These are phyloP conservation scores for Pythium dissimile DNA, from an alignment of 352 stramenopile species.

Conservation along the genomic window DNA sequence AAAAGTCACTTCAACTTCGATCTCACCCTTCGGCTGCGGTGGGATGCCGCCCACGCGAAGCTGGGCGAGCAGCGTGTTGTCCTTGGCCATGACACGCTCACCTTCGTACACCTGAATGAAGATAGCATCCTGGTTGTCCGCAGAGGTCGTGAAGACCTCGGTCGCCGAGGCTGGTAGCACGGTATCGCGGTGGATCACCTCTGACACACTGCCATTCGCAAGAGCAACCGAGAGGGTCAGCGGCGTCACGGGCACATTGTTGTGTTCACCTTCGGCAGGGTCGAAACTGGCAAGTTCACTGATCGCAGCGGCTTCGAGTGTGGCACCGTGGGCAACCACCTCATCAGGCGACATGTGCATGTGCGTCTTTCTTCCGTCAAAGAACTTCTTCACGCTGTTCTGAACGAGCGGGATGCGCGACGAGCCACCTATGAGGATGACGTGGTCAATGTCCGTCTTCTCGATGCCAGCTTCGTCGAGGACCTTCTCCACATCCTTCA, in stretches of 20 bases:
- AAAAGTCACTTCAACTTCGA: slow-evolving; percentile 93
- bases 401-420: slow-evolving; percentile 97
- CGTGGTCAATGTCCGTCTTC: slow-evolving; percentile 91
- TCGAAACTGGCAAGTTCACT: slow-evolving; percentile 64
- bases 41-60: slow-evolving; percentile 90
- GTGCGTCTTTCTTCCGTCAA: slow-evolving; percentile 79
- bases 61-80: slow-evolving; percentile 93
- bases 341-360: slow-evolving; percentile 89
- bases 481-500: slow-evolving; percentile 89
- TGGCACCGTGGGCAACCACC: slow-evolving; percentile 89
- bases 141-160: slow-evolving; percentile 88
- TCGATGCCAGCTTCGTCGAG: slow-evolving; percentile 72
- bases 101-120: slow-evolving; percentile 95
- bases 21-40: slow-evolving; percentile 85
- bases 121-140: slow-evolving; percentile 89
- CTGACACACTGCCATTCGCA: slow-evolving; percentile 89
- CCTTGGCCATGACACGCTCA: slow-evolving; percentile 96
- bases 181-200: slow-evolving; percentile 90
- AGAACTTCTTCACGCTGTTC: slow-evolving; percentile 76
- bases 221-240: slow-evolving; percentile 91
- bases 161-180: slow-evolving; percentile 81
- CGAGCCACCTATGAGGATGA: slow-evolving; percentile 96
- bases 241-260: slow-evolving; percentile 91
- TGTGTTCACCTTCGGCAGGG: slow-evolving; percentile 55
- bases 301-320: slow-evolving; percentile 72